Percentiles rank a stretch among this genome's conserved stretches.
Evolutionary conservation across 1,284 basidiomycete species (phyloP).

Genomic region (Malassezia arunalokei): DNA sequence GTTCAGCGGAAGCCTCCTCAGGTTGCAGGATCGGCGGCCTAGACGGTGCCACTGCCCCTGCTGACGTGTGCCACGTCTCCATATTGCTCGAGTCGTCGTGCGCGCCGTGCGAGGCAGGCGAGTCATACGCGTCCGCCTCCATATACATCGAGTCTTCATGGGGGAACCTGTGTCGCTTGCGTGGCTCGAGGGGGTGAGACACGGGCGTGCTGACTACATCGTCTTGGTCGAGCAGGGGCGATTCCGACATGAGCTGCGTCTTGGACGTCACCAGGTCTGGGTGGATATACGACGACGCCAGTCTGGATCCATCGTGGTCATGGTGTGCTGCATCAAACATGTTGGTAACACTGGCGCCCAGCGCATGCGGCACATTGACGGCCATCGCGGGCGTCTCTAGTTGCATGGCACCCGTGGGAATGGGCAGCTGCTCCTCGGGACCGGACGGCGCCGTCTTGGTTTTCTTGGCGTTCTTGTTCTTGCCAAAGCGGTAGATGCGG

Average conservation of each 20-base stretch:
- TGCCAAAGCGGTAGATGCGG: constrained; percentile 21
- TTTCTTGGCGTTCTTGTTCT: constrained; percentile 15
- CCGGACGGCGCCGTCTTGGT: not conserved
- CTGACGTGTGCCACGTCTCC: too few species aligned
- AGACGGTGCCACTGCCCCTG: too few species aligned
- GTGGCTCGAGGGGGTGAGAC: not conserved
- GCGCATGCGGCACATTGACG: constrained; percentile 6
- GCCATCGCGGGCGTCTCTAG: constrained; percentile 8
- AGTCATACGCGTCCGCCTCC: not conserved
- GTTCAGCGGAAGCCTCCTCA: too few species aligned
- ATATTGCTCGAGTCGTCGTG: too few species aligned
- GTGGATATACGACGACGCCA: not conserved
- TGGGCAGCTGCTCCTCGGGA: not conserved
- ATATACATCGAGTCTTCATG: not conserved
- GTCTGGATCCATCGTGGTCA: not conserved
- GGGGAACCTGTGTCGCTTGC: not conserved
- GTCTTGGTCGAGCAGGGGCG: not conserved
- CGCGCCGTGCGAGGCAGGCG: not conserved
- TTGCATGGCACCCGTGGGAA: constrained; percentile 7
- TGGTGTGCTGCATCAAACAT: not conserved
- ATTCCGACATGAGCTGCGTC: not conserved
- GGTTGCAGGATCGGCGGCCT: too few species aligned
- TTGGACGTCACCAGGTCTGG: not conserved
- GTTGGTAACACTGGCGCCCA: constrained; percentile 4
- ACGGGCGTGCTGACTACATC: not conserved